Evolutionary conservation across 78 protist genomes (phyloP).

Genomic region (Bodo saltans): DNA sequence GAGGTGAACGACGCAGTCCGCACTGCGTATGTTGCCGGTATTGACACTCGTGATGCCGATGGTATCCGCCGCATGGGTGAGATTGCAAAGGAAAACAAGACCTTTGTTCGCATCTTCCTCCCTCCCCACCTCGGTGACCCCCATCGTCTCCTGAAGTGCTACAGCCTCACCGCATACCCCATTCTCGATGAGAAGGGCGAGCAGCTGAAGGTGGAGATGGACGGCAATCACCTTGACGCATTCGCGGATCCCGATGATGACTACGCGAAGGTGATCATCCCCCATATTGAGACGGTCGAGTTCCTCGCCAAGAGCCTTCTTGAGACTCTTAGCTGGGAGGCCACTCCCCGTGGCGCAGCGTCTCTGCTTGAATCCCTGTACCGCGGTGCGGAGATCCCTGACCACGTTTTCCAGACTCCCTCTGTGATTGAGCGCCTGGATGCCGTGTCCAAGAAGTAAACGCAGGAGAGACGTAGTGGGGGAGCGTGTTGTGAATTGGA

Average conservation of each 20-base stretch:
- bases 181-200: neutral
- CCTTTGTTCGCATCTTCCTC: neutral
- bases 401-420: neutral
- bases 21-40: neutral
- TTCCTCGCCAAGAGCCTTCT: neutral
- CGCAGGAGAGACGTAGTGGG: too few relatives aligned
- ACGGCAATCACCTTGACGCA: neutral
- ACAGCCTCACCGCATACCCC: neutral
- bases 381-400: neutral
- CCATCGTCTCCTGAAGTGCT: neutral
- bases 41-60: neutral
- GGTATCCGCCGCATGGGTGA: neutral
- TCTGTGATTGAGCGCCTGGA: neutral
- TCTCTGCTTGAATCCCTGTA: neutral
- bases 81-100: neutral
- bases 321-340: neutral
- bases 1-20: neutral
- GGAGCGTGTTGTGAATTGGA: too few relatives aligned
- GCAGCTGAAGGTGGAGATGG: neutral
- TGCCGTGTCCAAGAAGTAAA: too few relatives aligned
- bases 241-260: neutral
- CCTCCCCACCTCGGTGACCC: neutral
- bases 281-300: neutral
- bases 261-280: neutral
- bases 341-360: neutral